phyloP scores from a whole-genome alignment of 2,329 filamentous ascomycete species.

The Mycosphaerella arachidis region DNA sequence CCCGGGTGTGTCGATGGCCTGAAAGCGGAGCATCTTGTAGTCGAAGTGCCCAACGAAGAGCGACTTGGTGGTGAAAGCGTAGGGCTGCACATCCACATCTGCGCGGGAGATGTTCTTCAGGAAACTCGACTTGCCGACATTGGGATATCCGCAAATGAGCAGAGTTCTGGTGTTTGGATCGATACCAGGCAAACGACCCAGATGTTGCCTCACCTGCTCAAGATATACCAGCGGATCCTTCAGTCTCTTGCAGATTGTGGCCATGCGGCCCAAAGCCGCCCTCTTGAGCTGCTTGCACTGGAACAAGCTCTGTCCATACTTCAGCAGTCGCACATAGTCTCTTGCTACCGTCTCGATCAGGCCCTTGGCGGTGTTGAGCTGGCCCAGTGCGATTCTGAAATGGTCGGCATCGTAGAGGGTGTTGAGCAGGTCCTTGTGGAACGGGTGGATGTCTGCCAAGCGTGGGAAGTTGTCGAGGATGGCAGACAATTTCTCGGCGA shows the following conservation, averaged over 20 bases:
- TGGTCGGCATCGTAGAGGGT: slow-evolving; percentile 98
- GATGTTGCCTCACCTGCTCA: slow-evolving; percentile 92
- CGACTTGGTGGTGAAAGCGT: slow-evolving; percentile 97
- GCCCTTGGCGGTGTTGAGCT: slow-evolving; percentile 92
- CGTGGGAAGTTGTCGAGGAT: slow-evolving; percentile 93
- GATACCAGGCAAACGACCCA: slow-evolving; percentile 95
- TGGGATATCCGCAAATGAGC: slow-evolving; percentile 95
- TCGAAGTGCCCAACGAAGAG: slow-evolving; percentile 97
- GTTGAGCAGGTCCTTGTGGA: slow-evolving; percentile 88
- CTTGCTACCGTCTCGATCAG: slow-evolving; percentile 92
- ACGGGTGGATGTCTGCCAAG: slow-evolving; percentile 90
- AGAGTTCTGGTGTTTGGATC: slow-evolving; percentile 96
- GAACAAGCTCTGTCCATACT: slow-evolving; percentile 94
- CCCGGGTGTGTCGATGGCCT: slow-evolving; percentile 97
- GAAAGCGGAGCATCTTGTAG: slow-evolving; percentile 86
- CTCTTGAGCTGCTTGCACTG: slow-evolving; percentile 99
- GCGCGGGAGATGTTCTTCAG: slow-evolving; percentile 85
- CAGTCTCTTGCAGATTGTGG: slow-evolving; percentile 87
- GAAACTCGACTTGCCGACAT: slow-evolving; percentile 96
- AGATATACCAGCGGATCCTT: slow-evolving; percentile 94
- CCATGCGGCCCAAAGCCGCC: slow-evolving; percentile 94
- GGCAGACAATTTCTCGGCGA: slow-evolving; percentile 83
- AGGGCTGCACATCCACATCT: slow-evolving; percentile 95
- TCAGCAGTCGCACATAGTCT: slow-evolving; percentile 92
- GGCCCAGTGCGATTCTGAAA: slow-evolving; percentile 93